Evolutionary conservation across 768 basidiomycete genomes (phyloP), one percentile per base, ranked within the genome.

Genomic region (Naganishia vaughanmartiniae): DNA sequence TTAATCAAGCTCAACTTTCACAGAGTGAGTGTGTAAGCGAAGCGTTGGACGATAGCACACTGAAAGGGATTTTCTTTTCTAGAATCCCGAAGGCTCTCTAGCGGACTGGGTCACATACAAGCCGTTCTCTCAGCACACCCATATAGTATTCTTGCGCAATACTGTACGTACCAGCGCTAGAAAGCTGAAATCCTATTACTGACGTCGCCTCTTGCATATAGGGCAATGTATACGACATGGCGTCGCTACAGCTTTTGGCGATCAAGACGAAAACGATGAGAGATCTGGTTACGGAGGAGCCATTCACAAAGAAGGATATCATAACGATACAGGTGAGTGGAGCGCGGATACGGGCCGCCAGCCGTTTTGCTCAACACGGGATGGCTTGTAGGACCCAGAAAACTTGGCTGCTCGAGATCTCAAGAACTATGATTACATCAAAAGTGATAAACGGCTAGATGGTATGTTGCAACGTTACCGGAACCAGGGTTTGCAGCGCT

Each of bases 41-140:
- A 85, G 90, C 77, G 93, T 92, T 76, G 87, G 89, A 0, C 17
- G 42, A 31, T 11, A n/a, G 39, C 21, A 6, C 46, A 24, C 26
- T 65, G 42, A 66, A 39, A 4, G 11, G 10, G 14, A 39, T 51
- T 51, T 7, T 46, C 19, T 31, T 10, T 21, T 26, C 21, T 85
- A 92, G 72, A 94, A 94, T 80, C 84, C 90, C 2, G 87, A 92
- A 30, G 90, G 90, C 46, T 90, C 93, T 80, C 87, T 91, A 15
- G 89, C 96, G 79, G 96, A 99, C 80, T 96, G 96, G 0, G 93
- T 99, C 54, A 92, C 93, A 3, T 99, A 95, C 87, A 98, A 97
- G 80, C 90, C 91, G 1, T 96, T 99, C 85, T 93, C 86, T 78
- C 90, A 95, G 73, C 95, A 98, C 79, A 94, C 95, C 0, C 91